Evolutionary conservation across 202 grass and related monocot genomes (phyloP).

Genomic region (Zizania palustris): DNA sequence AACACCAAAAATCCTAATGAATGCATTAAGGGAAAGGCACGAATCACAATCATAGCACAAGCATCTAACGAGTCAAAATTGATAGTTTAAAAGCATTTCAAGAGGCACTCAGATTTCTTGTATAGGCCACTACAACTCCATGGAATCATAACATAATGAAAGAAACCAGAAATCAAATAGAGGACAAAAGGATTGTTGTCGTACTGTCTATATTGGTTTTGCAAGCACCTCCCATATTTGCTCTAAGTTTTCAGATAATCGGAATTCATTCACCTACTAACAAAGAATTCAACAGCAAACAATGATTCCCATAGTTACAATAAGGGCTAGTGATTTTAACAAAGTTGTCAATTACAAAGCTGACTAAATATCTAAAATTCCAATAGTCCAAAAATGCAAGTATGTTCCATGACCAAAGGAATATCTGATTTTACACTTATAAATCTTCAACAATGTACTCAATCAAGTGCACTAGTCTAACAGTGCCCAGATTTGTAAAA

Average conservation of each 20-base stretch:
- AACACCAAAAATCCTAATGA: neutral
- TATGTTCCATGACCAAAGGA: conserved; percentile 18
- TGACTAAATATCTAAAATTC: neutral
- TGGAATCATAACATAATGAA: conserved; percentile 1
- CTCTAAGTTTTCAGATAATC: conserved; percentile 78
- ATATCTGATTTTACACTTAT: conserved; percentile 17
- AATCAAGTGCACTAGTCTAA: conserved; percentile 44
- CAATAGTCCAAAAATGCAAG: conserved; percentile 36
- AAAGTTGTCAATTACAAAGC: conserved; percentile 5
- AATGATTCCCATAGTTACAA: conserved; percentile 4
- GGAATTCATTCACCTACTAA: conserved; percentile 69
- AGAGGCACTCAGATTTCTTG: neutral
- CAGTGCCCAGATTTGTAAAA: conserved; percentile 42
- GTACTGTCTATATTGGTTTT: conserved; percentile 88
- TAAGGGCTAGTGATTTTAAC: neutral
- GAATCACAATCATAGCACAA: conserved; percentile 7
- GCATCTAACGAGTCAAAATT: neutral
- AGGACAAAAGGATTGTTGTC: neutral
- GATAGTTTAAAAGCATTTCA: neutral
- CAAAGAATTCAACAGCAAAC: conserved; percentile 12
- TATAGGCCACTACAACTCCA: neutral
- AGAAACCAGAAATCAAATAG: conserved; percentile 9
- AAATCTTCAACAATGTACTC: conserved; percentile 50
- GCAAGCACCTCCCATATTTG: conserved; percentile 93
- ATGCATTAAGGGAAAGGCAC: conserved; percentile 5